Conservation (phyloP, 2,329 filamentous ascomycete species). For the Alternaria gansuensis region DNA sequence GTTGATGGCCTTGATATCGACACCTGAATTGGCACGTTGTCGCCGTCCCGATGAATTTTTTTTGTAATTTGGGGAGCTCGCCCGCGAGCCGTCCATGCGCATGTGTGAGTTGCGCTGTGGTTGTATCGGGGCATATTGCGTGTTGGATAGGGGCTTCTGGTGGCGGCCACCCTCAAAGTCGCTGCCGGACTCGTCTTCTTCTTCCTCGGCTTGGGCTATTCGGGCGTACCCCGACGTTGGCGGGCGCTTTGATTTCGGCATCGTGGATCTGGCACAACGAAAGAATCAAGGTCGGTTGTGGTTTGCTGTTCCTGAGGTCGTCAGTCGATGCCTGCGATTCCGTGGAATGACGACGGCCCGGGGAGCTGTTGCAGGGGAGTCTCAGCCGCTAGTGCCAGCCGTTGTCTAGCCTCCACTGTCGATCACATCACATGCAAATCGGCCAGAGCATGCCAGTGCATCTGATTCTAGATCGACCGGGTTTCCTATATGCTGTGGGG, state of each 20-base stretch:
- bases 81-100: conserved; percentile 50
- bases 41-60: conserved; percentile 53
- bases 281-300: conserved; percentile 17
- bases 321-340: conserved; percentile 25
- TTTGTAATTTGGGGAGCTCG: conserved; percentile 46
- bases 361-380: conserved; percentile 30
- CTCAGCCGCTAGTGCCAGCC: conserved; percentile 26
- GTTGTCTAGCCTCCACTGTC: conserved; percentile 15
- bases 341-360: conserved; percentile 36
- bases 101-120: conserved; percentile 56
- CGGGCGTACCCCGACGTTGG: conserved; percentile 61
- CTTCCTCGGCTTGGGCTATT: conserved; percentile 63
- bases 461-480: conserved; percentile 12
- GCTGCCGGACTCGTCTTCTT: conserved; percentile 54
- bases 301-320: conserved; percentile 19
- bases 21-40: conserved; percentile 80
- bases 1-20: conserved; percentile 98
- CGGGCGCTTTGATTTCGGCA: conserved; percentile 51
- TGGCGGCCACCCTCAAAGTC: conserved; percentile 54
- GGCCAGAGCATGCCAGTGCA: conserved; percentile 11
- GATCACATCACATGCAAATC: conserved; percentile 19
- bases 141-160: conserved; percentile 50
- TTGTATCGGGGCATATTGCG: conserved; percentile 60
- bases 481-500: conserved; percentile 17
- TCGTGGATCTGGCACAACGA: conserved; percentile 20